Evolutionary conservation across 2,329 filamentous ascomycete genomes (phyloP).

Genomic region (Exophiala aquamarina): DNA sequence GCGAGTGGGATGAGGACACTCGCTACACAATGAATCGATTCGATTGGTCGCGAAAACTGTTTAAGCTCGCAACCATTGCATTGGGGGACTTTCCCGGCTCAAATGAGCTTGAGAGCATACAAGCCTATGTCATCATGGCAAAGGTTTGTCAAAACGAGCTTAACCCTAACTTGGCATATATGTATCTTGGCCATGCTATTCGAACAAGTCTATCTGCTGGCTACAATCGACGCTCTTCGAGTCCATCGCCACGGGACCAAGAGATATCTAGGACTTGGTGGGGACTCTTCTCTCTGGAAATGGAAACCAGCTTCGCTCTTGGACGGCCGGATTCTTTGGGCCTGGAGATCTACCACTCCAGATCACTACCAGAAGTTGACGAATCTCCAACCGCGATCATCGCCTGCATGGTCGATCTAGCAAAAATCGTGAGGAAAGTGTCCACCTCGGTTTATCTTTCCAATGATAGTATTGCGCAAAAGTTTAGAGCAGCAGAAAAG

Average conservation of each 20-base stretch:
- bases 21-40: conserved; percentile 46
- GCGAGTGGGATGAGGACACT: conserved; percentile 26
- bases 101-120: conserved; percentile 46
- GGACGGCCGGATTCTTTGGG: conserved; percentile 51
- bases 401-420: conserved; percentile 40
- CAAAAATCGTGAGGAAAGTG: conserved; percentile 39
- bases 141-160: conserved; percentile 53
- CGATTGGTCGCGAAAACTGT: conserved; percentile 49
- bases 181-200: conserved; percentile 49
- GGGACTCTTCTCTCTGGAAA: conserved; percentile 48
- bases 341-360: conserved; percentile 50
- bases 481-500: conserved; percentile 35
- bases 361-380: conserved; percentile 37
- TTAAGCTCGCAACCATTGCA: conserved; percentile 24
- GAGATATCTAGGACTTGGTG: conserved; percentile 50
- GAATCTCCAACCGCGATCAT: conserved; percentile 40
- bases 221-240: conserved; percentile 39
- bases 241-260: conserved; percentile 35
- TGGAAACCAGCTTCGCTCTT: conserved; percentile 51
- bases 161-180: conserved; percentile 49
- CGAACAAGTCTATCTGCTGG: conserved; percentile 51
- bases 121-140: conserved; percentile 50
- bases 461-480: conserved; percentile 34
- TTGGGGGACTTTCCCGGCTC: background rate
- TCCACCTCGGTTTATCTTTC: conserved; percentile 41